Conservation (phyloP, 495 filamentous ascomycete species). For the Penicillium desertorum region DNA sequence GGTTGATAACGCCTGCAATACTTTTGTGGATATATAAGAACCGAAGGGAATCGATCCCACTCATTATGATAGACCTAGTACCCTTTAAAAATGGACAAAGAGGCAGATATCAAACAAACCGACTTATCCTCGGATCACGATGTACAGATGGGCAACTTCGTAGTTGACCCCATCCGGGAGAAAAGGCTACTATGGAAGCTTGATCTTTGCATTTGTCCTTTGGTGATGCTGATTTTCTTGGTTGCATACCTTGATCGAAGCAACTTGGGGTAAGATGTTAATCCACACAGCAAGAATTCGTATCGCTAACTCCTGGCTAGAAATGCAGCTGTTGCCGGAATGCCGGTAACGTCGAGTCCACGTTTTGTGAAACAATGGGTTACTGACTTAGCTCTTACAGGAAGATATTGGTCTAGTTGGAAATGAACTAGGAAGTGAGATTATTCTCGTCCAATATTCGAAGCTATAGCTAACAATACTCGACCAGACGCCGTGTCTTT, state of each 20-base stretch:
- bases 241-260: slow-evolving; percentile 18
- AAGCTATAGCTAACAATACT: background rate
- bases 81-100: slow-evolving; percentile 7
- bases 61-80: background rate
- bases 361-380: background rate
- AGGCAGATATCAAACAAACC: slow-evolving; percentile 12
- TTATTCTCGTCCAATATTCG: background rate
- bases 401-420: slow-evolving; percentile 20
- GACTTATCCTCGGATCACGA: slow-evolving; percentile 14
- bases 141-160: slow-evolving; percentile 17
- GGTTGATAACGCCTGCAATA: background rate
- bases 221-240: slow-evolving; percentile 20
- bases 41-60: background rate
- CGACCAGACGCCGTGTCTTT: slow-evolving; percentile 18
- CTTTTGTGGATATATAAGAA: slow-evolving; percentile 3
- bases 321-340: slow-evolving; percentile 21
- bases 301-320: slow-evolving; percentile 1
- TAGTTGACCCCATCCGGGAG: slow-evolving; percentile 15
- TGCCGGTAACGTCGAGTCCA: slow-evolving; percentile 11
- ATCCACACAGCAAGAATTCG: background rate
- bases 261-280: slow-evolving; percentile 16
- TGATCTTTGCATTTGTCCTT: slow-evolving; percentile 19
- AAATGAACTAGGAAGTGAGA: slow-evolving; percentile 20
- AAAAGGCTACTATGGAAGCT: slow-evolving; percentile 17
- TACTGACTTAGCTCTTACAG: slow-evolving; percentile 6